Base-by-base conservation (phyloP, 192 early-diverging fungal genomes). In the Funneliformis mosseae region DNA sequence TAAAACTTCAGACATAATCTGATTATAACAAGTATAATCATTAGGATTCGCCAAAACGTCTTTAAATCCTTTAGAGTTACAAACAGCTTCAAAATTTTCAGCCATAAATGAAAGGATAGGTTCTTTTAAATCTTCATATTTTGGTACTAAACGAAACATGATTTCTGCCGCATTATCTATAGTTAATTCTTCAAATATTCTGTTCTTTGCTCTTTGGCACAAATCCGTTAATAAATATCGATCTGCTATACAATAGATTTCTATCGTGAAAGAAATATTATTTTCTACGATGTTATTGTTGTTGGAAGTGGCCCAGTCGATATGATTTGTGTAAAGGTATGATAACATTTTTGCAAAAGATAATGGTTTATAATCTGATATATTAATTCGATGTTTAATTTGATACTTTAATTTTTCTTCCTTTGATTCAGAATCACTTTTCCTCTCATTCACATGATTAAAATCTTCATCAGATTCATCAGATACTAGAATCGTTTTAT, bases 271-370 rank as follows among this genome's bases (percentile, higher is more conserved):
- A 11, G 33, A 67, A 33, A 67, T 33, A 67, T 67, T 16, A 11
- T 38, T 63, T 7, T 55, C 28, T 11, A 8, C 14, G 14, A 0
- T 59, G n/a, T 55, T 48, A 33, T 21, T 25, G 23, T 33, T 16
- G 23, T 33, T 3, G 46, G 27, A 5, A 10, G 50, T 27, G 23
- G 5, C 27, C 46, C 73, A 50, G 55, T 46, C 43, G 8, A 87
- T 46, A 82, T 85, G 16, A 61, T 67, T 39, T 78, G 87, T 75
- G 27, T 75, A 75, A 38, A 75, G 74, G 10, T 60, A 75, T 3
- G 27, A 48, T 14, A 77, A 43, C n/a, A 77, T 43, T 25, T 77
- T 61, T 6, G 63, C 16, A 66, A 77, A 77, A 14, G 76, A 43
- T 14, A 38, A 39, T 41, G 28, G 33, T 6, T 42, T 28, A 43